These are phyloP conservation scores for Carex kokanica DNA, from an alignment of 176 grass and related monocot species.

Conservation along the genomic window DNA sequence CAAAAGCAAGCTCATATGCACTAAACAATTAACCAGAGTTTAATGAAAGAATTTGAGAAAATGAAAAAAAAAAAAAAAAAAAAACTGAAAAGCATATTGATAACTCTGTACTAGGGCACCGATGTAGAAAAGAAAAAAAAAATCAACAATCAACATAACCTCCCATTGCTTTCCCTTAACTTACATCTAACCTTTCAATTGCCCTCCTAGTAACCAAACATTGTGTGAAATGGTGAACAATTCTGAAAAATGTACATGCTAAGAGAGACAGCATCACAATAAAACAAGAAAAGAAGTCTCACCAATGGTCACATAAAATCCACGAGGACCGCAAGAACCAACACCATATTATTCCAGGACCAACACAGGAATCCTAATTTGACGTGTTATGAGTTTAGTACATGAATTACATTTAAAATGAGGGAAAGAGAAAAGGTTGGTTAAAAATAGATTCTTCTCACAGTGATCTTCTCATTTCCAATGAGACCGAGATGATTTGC, in stretches of 20 bases:
- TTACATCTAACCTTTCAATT: neutral
- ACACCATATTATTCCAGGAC: neutral
- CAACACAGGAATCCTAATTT: slow-evolving; percentile 69
- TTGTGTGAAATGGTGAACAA: neutral
- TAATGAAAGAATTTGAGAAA: neutral
- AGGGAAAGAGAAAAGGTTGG: slow-evolving; percentile 8
- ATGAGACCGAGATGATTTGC: slow-evolving; percentile 92
- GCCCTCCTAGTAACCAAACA: neutral
- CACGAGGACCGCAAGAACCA: too few species aligned
- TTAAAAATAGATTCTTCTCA: slow-evolving; percentile 41
- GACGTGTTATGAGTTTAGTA: slow-evolving; percentile 25
- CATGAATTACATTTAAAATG: neutral
- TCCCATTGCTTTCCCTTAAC: neutral
- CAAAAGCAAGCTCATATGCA: neutral
- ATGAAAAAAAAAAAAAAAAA: neutral
- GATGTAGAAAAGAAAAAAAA: neutral
- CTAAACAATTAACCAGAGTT: neutral
- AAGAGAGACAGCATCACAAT: neutral
- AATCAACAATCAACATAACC: neutral
- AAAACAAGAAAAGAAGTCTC: too few species aligned
- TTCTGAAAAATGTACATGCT: neutral
- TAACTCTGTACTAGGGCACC: neutral
- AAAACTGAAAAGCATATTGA: neutral
- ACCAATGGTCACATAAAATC: too few species aligned
- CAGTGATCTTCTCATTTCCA: slow-evolving; percentile 85